These are phyloP conservation scores for Piper longum DNA, from an alignment of 164 flowering plant species.

Conservation along the genomic window DNA sequence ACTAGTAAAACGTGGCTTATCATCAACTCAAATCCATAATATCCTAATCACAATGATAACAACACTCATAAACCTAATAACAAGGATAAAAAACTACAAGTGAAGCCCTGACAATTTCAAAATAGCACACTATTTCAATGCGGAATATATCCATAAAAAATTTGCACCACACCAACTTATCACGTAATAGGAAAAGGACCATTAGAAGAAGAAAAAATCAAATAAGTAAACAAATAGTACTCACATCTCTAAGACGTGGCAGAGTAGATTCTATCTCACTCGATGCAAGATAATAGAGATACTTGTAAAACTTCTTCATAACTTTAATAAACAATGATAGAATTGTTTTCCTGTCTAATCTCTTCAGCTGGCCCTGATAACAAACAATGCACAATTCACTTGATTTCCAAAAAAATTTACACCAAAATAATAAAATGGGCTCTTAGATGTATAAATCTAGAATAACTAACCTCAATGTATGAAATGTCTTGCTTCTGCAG, in stretches of 20 bases:
- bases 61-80: no score
- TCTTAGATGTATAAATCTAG: neutral
- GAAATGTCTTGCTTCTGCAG: constrained; percentile 53
- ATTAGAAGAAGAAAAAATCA: no score
- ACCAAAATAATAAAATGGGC: neutral
- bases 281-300: constrained; percentile 35
- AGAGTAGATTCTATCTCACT: constrained; percentile 46
- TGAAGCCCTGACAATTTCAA: no score
- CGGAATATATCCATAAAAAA: no score
- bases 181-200: no score
- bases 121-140: no score
- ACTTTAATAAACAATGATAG: constrained; percentile 48
- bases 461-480: constrained; percentile 45
- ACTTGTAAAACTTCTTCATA: constrained; percentile 64
- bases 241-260: constrained; percentile 57
- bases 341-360: constrained; percentile 56
- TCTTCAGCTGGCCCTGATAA: constrained; percentile 49
- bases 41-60: no score
- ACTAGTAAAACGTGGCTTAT: no score
- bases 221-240: neutral
- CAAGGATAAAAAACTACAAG: no score
- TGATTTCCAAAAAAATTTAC: neutral
- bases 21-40: no score
- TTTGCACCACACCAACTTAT: no score
- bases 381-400: neutral